Conservation (phyloP, 306 rosid genomes). For the Trifolium pratense region DNA sequence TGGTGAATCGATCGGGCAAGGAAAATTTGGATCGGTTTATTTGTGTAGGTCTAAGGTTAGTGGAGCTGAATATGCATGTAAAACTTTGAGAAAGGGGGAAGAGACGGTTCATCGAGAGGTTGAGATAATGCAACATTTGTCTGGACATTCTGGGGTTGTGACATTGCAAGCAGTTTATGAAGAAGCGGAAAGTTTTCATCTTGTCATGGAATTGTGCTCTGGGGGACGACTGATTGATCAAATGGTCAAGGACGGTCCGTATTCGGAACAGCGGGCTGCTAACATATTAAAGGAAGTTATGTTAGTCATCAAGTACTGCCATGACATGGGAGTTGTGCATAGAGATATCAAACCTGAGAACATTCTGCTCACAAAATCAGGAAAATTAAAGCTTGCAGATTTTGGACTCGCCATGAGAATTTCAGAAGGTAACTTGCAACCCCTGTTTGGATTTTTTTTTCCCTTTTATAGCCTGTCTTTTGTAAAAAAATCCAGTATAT, state of each 20-base stretch:
- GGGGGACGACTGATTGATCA: conserved; percentile 89
- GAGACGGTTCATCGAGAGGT: conserved; percentile 98
- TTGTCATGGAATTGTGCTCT: conserved; percentile 93
- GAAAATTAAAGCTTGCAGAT: conserved; percentile 97
- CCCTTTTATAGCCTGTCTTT: neutral
- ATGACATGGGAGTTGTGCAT: conserved; percentile 99
- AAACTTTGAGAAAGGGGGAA: conserved; percentile 89
- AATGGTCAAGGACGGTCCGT: conserved; percentile 74
- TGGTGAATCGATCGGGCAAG: conserved; percentile 85
- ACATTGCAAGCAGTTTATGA: conserved; percentile 94
- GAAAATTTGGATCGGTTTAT: conserved; percentile 92
- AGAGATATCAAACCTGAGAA: conserved; percentile 98
- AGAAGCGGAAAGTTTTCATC: conserved; percentile 85
- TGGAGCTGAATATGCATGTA: conserved; percentile 86
- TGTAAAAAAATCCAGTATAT: neutral
- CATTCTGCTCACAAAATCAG: conserved; percentile 79
- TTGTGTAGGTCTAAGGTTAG: conserved; percentile 67
- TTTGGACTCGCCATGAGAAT: conserved; percentile 97
- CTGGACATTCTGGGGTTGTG: conserved; percentile 95
- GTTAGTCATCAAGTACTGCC: conserved; percentile 94
- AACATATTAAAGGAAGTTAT: conserved; percentile 86
- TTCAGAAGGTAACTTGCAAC: conserved; percentile 64
- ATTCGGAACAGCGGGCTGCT: conserved; percentile 86
- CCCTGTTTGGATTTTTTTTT: conserved; percentile 13
- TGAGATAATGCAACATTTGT: conserved; percentile 99